Base-by-base conservation (phyloP, 2,329 filamentous ascomycete species). In the Aspergillus sp. region DNA sequence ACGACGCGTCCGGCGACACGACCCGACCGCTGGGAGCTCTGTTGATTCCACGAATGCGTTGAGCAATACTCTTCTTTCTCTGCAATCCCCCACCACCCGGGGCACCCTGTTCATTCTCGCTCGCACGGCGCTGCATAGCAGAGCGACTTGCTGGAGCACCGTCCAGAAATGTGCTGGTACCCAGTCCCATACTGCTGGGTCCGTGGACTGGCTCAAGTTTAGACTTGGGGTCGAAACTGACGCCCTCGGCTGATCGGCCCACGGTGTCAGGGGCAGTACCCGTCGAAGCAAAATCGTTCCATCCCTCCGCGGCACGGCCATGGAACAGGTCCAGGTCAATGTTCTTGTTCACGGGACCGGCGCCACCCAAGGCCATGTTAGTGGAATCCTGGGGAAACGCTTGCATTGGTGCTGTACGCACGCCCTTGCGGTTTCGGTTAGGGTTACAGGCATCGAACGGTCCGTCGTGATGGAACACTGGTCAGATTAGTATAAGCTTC, bases 361-460 rank as follows among this genome's bases (percentile, higher is more conserved):
- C 77, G 10, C 93, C 93, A 48, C 91, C 91, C 10, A 98, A 73
- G 1, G 85, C 84, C 75, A 95, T 97, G 75, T 98, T 98, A 51
- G 87, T 80, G 1, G 90, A 96, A 60, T 87, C 89, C 61, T 88
- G 88, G 19, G 93, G 89, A 69, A 97, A 98, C 2, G 93, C 93
- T 66, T 95, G 85, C 89, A 98, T 96, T 0, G 93, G 93, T 5
- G 93, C 90, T 47, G 86, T 83, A 51, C 84, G 82, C 61, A 85
- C 84, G 59, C 84, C 88, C 63, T 87, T 86, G 49, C 88, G 84
- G 69, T 97, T 98, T 55, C 93, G 88, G 66, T 95, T 87, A 4
- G 93, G 90, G 67, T 95, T 95, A 66, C 93, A 88, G 17, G 93
- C 93, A 69, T 98, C 93, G 61, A 96, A 98, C 4, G 93, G 93